These are phyloP conservation scores for Pneumocystis wakefieldiae DNA, from an alignment of 1,139 yeast genomes.

Conservation along the genomic window DNA sequence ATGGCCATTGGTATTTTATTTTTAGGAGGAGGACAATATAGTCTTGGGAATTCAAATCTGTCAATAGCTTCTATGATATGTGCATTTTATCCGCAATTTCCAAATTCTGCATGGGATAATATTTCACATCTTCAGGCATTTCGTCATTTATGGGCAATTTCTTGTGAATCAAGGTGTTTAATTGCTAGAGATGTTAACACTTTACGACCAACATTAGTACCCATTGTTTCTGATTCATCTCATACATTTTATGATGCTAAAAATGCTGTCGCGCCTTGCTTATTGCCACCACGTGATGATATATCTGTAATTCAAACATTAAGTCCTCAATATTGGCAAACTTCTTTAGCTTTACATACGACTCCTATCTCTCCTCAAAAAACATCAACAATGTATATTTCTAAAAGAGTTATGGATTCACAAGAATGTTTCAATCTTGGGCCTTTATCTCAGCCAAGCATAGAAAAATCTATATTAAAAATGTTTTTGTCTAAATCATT, in stretches of 20 bases:
- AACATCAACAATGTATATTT: not conserved
- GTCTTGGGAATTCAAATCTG: constrained; percentile 49
- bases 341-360: not conserved
- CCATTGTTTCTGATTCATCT: not conserved
- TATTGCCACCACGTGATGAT: not conserved
- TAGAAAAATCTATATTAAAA: not conserved
- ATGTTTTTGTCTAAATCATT: not conserved
- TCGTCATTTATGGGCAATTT: constrained; percentile 81
- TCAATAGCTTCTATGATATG: constrained; percentile 61
- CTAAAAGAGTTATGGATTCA: not conserved
- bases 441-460: not conserved
- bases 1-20: constrained; percentile 78
- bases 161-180: constrained; percentile 69
- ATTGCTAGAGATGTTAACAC: constrained; percentile 50
- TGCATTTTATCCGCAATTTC: constrained; percentile 62
- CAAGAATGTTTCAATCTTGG: not conserved
- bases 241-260: not conserved
- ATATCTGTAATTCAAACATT: not conserved
- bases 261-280: not conserved
- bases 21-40: constrained; percentile 85
- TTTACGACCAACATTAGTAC: not conserved
- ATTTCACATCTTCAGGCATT: constrained; percentile 69
- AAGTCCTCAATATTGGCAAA: not conserved
- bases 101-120: constrained; percentile 27
- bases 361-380: not conserved